These are phyloP conservation scores for Flaveria sonorensis DNA, from an alignment of 129 eudicot genomes.

Conservation along the genomic window DNA sequence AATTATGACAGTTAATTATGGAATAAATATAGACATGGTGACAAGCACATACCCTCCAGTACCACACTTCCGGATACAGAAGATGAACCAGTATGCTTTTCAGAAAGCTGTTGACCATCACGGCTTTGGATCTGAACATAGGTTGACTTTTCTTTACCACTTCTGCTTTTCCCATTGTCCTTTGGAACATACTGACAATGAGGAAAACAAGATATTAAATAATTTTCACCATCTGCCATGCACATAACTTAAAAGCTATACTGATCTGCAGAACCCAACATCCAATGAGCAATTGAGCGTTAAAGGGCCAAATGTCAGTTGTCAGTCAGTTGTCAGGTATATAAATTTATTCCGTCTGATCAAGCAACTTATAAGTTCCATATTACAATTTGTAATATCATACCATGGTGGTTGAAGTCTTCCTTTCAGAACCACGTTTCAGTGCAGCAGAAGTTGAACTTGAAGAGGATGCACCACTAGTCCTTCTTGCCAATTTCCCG, in stretches of 20 bases:
- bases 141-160: conserved; percentile 71
- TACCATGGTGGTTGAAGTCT: conserved; percentile 64
- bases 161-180: conserved; percentile 57
- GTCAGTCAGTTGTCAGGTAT: conserved; percentile 9
- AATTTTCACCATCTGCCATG: conserved; percentile 18
- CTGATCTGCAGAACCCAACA: conserved; percentile 16
- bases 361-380: not conserved
- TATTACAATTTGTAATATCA: not conserved
- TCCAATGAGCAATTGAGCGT: not conserved
- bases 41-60: conserved; percentile 51
- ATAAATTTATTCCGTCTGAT: conserved; percentile 4
- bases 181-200: conserved; percentile 70
- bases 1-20: not conserved
- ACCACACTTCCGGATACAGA: conserved; percentile 53
- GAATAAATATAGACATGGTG: not conserved
- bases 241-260: conserved; percentile 24
- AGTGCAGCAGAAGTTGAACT: conserved; percentile 55
- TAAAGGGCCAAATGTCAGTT: conserved; percentile 3
- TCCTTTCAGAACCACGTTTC: conserved; percentile 62
- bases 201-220: conserved; percentile 26
- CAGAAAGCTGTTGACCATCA: conserved; percentile 54
- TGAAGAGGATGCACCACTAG: conserved; percentile 55
- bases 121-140: conserved; percentile 54
- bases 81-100: conserved; percentile 40
- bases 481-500: conserved; percentile 64